Evolutionary conservation across 768 basidiomycete genomes (phyloP), one percentile per base, ranked within the genome.

Genomic region (Tulasnella sp.): DNA sequence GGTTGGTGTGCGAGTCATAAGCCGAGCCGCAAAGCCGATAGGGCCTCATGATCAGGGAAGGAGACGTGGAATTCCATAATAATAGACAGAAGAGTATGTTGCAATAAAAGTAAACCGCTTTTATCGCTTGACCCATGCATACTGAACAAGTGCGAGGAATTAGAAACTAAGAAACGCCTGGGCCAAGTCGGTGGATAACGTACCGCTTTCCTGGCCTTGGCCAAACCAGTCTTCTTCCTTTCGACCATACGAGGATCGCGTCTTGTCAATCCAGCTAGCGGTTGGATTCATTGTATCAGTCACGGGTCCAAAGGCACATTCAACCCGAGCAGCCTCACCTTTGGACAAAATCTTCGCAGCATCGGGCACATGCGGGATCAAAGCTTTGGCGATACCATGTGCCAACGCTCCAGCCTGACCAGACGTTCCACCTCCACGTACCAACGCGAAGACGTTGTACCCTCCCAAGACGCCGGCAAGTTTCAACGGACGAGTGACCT

Each of bases 161-260:
- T 46, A 58, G 62, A 80, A 52, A 38, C 19, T 36, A 40, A 76
- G 21, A 81, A 52, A 16, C 81, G 71, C 80, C 46, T 68, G 46
- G 48, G 27, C 72, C 52, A 52, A n/a, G 34, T 14, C 19, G 71
- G 24, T 27, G 75, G 39, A 10, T 78, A 19, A 91, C 94, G 68
- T 85, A 96, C 95, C 87, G 89, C 89, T 87, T 97, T 96, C 86
- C 97, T 91, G 80, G 97, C 96, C 88, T 98, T 98, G 80, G 93
- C 91, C 83, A 91, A 85, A 79, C 95, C 95, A 21, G 97, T 94
- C 90, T 99, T 99, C 88, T 99, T 99, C 83, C 97, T 89, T 87
- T 99, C 97, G 40, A 98, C 97, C 94, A 97, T 94, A 85, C 98
- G 93, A 71, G 96, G 95, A 88, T 99, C 97, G 83, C 97, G 91